Evolutionary conservation across 2,329 filamentous ascomycete species (phyloP).

Genomic region (Beauveria sp.): DNA sequence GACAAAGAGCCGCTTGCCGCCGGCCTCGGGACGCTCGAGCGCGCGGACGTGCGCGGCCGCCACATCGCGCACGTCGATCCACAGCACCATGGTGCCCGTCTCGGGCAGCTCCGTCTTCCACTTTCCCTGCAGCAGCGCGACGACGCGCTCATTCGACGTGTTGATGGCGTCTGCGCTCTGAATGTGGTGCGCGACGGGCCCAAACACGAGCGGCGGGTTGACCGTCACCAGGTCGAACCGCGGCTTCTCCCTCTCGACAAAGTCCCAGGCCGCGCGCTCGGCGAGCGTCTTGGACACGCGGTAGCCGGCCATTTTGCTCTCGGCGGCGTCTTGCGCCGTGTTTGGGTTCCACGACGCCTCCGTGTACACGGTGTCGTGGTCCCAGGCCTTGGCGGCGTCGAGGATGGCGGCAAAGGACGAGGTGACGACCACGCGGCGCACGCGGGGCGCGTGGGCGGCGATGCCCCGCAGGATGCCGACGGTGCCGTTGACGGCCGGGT

Average conservation of each 20-base stretch:
- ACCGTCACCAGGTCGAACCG: slow-evolving; percentile 45
- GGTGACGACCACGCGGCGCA: slow-evolving; percentile 47
- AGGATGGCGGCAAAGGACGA: slow-evolving; percentile 49
- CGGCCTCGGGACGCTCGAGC: slow-evolving; percentile 38
- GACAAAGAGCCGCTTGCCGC: slow-evolving; percentile 44
- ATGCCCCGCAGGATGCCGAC: slow-evolving; percentile 67
- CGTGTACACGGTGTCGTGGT: slow-evolving; percentile 34
- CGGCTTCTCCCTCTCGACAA: slow-evolving; percentile 34
- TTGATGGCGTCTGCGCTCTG: slow-evolving; percentile 39
- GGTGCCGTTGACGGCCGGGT: slow-evolving; percentile 51
- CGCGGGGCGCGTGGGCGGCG: slow-evolving; percentile 45
- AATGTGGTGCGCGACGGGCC: slow-evolving; percentile 43
- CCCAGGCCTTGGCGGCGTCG: slow-evolving; percentile 26
- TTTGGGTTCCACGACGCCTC: slow-evolving; percentile 48
- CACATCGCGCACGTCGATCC: slow-evolving; percentile 50
- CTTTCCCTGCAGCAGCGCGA: slow-evolving; percentile 39
- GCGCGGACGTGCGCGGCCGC: slow-evolving; percentile 46
- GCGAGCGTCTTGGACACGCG: slow-evolving; percentile 48
- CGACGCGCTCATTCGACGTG: slow-evolving; percentile 46
- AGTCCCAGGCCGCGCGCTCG: slow-evolving; percentile 47
- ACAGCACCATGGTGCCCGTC: slow-evolving; percentile 34
- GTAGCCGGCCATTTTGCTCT: slow-evolving; percentile 37
- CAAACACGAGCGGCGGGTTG: slow-evolving; percentile 48
- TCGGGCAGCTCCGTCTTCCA: slow-evolving; percentile 38
- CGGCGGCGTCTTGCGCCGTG: slow-evolving; percentile 35